Evolutionary conservation across 176 grass and related monocot genomes (phyloP).

Genomic region (Pharus latifolius): DNA sequence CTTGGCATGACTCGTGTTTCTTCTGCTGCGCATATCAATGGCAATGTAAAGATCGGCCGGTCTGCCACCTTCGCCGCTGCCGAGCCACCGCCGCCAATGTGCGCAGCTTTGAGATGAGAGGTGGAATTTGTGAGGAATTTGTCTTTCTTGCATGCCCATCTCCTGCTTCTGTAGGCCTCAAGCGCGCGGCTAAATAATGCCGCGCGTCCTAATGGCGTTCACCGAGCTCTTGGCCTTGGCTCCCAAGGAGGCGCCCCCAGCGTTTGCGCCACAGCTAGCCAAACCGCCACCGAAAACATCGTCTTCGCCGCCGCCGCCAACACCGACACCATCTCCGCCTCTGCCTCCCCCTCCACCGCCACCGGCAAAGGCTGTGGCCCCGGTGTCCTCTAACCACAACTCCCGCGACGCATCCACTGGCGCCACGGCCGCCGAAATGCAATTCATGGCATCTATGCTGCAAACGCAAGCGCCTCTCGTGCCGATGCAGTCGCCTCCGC

Average conservation of each 20-base stretch:
- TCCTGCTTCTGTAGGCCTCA: background rate
- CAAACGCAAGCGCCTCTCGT: background rate
- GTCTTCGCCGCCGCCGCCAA: background rate
- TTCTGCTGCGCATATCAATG: background rate
- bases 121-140: too few species aligned
- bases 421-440: too few species aligned
- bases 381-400: too few species aligned
- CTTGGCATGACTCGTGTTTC: background rate
- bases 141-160: background rate
- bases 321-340: background rate
- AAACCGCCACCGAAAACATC: background rate
- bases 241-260: constrained; percentile 6
- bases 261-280: too few species aligned
- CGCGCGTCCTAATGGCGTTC: constrained; percentile 34
- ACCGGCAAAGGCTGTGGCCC: too few species aligned
- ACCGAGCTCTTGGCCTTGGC: background rate
- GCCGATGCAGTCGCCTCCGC: background rate
- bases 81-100: background rate
- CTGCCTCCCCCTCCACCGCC: background rate
- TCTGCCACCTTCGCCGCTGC: too few species aligned
- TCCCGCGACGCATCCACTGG: too few species aligned
- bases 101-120: background rate
- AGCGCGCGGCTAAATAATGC: constrained; percentile 12
- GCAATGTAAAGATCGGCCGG: constrained; percentile 9
- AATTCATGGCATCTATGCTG: too few species aligned